Conservation (phyloP, 768 basidiomycete species). For the Tylopilus subfusipes region DNA sequence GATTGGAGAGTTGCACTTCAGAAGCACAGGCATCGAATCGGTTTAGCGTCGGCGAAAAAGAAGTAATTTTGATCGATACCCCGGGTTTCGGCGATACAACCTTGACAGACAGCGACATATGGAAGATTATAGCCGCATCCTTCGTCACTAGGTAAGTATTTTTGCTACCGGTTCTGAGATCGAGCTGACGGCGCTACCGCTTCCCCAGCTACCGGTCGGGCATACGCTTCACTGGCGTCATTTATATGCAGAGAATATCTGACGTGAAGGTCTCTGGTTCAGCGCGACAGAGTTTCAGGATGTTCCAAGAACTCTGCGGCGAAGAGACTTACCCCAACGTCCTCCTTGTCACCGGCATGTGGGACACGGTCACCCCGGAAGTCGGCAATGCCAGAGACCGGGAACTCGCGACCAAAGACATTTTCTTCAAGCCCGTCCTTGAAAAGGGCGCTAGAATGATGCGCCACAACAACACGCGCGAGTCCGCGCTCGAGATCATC, state of each 20-base stretch:
- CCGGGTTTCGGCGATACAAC: conserved; percentile 59
- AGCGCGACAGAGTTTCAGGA: conserved; percentile 43
- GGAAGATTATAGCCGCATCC: conserved; percentile 47
- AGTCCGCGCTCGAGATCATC: conserved; percentile 46
- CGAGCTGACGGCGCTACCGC: background rate
- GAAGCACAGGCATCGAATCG: conserved; percentile 29
- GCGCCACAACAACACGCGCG: conserved; percentile 41
- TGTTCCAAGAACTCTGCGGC: conserved; percentile 53
- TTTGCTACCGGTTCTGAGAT: background rate
- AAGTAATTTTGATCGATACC: conserved; percentile 53
- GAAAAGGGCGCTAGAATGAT: conserved; percentile 42
- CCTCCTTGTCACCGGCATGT: conserved; percentile 51
- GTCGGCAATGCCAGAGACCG: conserved; percentile 37
- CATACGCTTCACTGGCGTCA: conserved; percentile 41
- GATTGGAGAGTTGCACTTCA: conserved; percentile 34
- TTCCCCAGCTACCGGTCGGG: conserved; percentile 21
- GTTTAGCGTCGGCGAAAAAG: conserved; percentile 28
- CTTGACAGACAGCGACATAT: conserved; percentile 45
- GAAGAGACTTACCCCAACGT: conserved; percentile 44
- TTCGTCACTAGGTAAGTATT: conserved; percentile 24
- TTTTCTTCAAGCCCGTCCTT: conserved; percentile 50
- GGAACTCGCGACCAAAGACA: conserved; percentile 40
- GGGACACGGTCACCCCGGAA: conserved; percentile 37
- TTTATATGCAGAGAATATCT: conserved; percentile 51
- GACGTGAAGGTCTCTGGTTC: conserved; percentile 48